Conservation (phyloP, 2,329 filamentous ascomycete species). For the Stemphylium beticola region DNA sequence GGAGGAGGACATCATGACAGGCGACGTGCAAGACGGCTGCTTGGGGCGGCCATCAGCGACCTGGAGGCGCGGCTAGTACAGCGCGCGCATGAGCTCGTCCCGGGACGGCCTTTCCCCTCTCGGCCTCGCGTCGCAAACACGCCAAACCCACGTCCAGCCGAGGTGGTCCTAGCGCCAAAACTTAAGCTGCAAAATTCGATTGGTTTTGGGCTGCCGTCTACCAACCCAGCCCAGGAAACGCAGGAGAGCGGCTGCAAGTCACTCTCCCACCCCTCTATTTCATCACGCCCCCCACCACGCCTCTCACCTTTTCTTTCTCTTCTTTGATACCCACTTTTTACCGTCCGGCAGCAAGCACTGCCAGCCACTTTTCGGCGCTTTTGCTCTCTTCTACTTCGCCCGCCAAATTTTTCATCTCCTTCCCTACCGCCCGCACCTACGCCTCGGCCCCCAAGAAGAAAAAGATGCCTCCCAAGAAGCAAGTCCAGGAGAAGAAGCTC, state of each 20-base stretch:
- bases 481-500: constrained; percentile 90
- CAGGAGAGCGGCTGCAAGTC: constrained; percentile 19
- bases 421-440: constrained; percentile 60
- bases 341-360: constrained; percentile 58
- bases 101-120: constrained; percentile 19
- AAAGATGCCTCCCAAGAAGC: constrained; percentile 97
- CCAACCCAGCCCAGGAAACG: constrained; percentile 22
- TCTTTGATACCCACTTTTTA: constrained; percentile 60
- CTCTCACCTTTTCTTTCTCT: constrained; percentile 57
- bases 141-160: constrained; percentile 2
- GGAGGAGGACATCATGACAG: constrained; percentile 9
- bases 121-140: constrained; percentile 9
- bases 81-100: constrained; percentile 5
- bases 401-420: constrained; percentile 43
- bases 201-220: constrained; percentile 13
- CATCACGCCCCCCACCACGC: constrained; percentile 45
- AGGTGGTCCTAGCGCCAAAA: constrained; percentile 12
- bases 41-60: constrained; percentile 1
- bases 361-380: constrained; percentile 47
- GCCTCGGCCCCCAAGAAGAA: constrained; percentile 63
- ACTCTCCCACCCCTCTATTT: constrained; percentile 21
- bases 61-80: constrained; percentile 9
- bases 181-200: constrained; percentile 24
- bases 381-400: constrained; percentile 40
- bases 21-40: constrained; percentile 1